Conservation (phyloP, 805 yeast genomes). For the Candida michaelii region DNA sequence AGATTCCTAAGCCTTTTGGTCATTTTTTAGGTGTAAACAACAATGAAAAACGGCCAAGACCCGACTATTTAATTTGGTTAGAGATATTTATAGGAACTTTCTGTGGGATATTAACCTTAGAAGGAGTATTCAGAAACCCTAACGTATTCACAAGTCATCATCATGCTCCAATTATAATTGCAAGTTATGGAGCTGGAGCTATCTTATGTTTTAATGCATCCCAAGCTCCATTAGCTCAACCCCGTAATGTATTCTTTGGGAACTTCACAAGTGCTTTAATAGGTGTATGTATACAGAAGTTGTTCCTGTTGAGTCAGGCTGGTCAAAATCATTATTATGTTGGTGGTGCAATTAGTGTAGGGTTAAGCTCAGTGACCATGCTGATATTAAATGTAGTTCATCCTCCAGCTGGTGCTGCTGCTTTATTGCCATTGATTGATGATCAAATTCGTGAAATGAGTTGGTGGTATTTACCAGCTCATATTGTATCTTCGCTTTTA, state of each 20-base stretch:
- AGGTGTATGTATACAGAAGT: slow-evolving; percentile 54
- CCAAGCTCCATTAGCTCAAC: slow-evolving; percentile 64
- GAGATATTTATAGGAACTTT: slow-evolving; percentile 48
- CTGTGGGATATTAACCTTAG: slow-evolving; percentile 45
- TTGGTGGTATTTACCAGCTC: slow-evolving; percentile 66
- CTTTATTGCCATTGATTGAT: slow-evolving; percentile 55
- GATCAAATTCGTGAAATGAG: slow-evolving; percentile 47
- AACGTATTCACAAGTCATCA: slow-evolving; percentile 40
- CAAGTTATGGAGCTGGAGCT: slow-evolving; percentile 64
- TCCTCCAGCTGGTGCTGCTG: slow-evolving; percentile 75
- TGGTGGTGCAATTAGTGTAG: slow-evolving; percentile 59
- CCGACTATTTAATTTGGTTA: slow-evolving; percentile 45
- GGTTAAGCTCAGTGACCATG: slow-evolving; percentile 53
- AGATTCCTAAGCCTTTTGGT: slow-evolving; percentile 33
- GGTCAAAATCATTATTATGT: slow-evolving; percentile 54
- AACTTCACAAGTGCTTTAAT: slow-evolving; percentile 52
- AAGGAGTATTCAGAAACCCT: slow-evolving; percentile 44
- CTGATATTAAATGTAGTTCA: slow-evolving; percentile 55
- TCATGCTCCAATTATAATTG: slow-evolving; percentile 51
- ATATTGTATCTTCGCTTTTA: slow-evolving; percentile 48
- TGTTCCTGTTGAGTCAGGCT: slow-evolving; percentile 45
- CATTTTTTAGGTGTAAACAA: slow-evolving; percentile 42
- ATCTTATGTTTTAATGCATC: slow-evolving; percentile 55
- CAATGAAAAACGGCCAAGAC: slow-evolving; percentile 17
- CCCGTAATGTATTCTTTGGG: slow-evolving; percentile 57